phyloP scores from a whole-genome alignment of 495 filamentous ascomycete genomes.

The Oidiodendron maius region DNA sequence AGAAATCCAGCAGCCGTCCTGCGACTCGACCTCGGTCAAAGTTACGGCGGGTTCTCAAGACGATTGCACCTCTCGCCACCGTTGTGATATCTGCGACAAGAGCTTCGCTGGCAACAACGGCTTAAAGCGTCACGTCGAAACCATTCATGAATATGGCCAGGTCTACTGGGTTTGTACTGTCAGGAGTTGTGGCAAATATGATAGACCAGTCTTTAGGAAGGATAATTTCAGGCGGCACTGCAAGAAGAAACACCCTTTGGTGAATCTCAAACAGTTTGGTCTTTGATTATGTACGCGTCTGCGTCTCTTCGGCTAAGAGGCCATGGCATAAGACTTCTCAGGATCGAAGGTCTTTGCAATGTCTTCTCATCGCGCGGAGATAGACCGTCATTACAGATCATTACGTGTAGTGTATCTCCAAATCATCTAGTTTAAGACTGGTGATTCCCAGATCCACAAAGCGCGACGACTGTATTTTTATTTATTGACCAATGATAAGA shows the following conservation, averaged over 20 bases:
- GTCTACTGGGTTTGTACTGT: slow-evolving; percentile 12
- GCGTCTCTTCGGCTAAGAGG: slow-evolving; percentile 12
- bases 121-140: slow-evolving; percentile 14
- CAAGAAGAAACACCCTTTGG: slow-evolving; percentile 15
- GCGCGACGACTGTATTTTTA: slow-evolving; percentile 13
- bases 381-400: slow-evolving; percentile 13
- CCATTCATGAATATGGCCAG: slow-evolving; percentile 8
- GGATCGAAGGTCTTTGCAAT: slow-evolving; percentile 17
- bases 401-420: slow-evolving; percentile 15
- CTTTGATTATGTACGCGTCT: slow-evolving; percentile 15
- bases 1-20: slow-evolving; percentile 15
- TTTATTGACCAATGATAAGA: slow-evolving; percentile 12
- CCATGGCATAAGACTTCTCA: slow-evolving; percentile 15
- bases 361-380: slow-evolving; percentile 13
- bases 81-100: slow-evolving; percentile 12
- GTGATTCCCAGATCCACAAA: slow-evolving; percentile 10
- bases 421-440: slow-evolving; percentile 10
- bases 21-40: slow-evolving; percentile 10
- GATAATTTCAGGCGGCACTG: slow-evolving; percentile 16
- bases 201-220: slow-evolving; percentile 14
- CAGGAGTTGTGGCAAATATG: slow-evolving; percentile 12
- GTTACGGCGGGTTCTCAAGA: slow-evolving; percentile 12
- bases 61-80: slow-evolving; percentile 14
- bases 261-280: slow-evolving; percentile 16
- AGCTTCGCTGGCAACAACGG: slow-evolving; percentile 14